These are phyloP conservation scores for Rhizopogon sp. DNA, from an alignment of 768 basidiomycete species.

Conservation along the genomic window DNA sequence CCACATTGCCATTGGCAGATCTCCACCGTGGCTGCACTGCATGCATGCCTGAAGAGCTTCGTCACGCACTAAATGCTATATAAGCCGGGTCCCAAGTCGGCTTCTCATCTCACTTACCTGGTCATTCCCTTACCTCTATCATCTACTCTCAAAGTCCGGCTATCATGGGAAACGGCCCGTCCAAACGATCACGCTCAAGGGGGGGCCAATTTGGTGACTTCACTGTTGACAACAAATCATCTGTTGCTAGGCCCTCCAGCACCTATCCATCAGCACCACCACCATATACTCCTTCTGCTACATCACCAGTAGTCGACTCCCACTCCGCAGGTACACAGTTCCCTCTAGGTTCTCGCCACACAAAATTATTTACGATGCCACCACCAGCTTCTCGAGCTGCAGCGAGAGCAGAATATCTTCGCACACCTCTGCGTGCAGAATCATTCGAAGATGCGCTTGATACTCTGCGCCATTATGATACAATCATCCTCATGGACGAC, in stretches of 20 bases:
- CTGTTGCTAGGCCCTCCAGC: neutral
- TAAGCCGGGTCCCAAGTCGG: too few relatives aligned
- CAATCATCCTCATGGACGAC: conserved; percentile 57
- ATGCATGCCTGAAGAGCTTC: too few relatives aligned
- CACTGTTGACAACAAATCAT: neutral
- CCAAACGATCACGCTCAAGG: conserved; percentile 1
- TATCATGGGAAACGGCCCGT: conserved; percentile 11
- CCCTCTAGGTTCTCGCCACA: conserved; percentile 14
- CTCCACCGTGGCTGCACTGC: too few relatives aligned
- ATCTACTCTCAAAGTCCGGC: neutral
- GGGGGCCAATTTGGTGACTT: conserved; percentile 6
- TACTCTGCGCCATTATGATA: conserved; percentile 44
- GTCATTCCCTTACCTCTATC: neutral
- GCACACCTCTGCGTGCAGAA: conserved; percentile 20
- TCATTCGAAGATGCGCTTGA: conserved; percentile 27
- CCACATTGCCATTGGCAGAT: too few relatives aligned
- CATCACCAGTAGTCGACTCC: neutral
- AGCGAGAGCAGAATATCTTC: conserved; percentile 3
- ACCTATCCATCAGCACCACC: conserved; percentile 13
- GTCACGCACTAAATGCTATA: too few relatives aligned
- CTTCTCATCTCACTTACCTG: too few relatives aligned
- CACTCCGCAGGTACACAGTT: conserved; percentile 14
- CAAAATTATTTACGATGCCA: conserved; percentile 20
- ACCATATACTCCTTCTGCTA: conserved; percentile 14
- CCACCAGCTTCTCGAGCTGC: conserved; percentile 9